These are phyloP conservation scores for Vicia sativa DNA, from an alignment of 306 rosid species.

Conservation along the genomic window DNA sequence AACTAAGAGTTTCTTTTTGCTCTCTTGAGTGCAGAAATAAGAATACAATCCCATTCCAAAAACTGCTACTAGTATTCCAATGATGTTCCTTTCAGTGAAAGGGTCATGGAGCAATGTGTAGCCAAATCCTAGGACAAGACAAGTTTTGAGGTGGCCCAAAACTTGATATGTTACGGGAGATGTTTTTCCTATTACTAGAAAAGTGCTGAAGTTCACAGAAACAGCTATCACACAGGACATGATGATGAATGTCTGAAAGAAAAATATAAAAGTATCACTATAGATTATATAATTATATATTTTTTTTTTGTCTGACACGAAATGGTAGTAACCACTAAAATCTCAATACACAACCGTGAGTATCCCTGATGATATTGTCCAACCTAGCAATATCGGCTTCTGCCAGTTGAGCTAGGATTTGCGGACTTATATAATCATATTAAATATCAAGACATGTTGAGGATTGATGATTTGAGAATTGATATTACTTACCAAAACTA, in stretches of 20 bases:
- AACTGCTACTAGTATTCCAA: constrained; percentile 79
- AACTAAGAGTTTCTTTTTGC: constrained; percentile 67
- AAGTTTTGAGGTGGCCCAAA: constrained; percentile 93
- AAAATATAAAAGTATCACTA: not conserved
- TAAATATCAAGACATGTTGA: no score
- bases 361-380: no score
- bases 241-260: constrained; percentile 71
- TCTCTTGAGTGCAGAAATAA: constrained; percentile 83
- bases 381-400: no score
- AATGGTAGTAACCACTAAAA: no score
- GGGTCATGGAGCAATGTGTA: constrained; percentile 97
- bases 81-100: constrained; percentile 81
- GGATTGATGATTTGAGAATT: constrained; percentile 1
- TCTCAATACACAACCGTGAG: no score
- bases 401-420: no score
- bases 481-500: constrained; percentile 71
- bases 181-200: constrained; percentile 93
- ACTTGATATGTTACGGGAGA: constrained; percentile 99
- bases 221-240: constrained; percentile 91
- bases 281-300: constrained; percentile 3
- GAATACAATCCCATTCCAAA: constrained; percentile 94
- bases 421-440: no score
- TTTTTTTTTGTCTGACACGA: no score
- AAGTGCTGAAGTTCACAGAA: constrained; percentile 95
- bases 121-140: constrained; percentile 93